Evolutionary conservation across 768 basidiomycete genomes (phyloP).

Genomic region (Boletus insuetus): DNA sequence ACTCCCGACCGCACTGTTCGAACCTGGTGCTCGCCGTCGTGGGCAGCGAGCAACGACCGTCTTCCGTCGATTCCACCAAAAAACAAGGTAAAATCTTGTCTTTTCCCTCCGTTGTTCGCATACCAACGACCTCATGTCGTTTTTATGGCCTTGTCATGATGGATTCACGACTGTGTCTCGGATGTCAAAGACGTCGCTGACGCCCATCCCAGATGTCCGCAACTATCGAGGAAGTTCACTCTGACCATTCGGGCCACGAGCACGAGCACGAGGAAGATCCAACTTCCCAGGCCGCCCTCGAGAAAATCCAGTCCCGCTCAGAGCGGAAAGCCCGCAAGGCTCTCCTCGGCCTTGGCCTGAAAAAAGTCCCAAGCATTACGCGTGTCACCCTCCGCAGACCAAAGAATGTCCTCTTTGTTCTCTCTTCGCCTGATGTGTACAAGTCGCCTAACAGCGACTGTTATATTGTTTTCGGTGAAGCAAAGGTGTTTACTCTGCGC

Average conservation of each 20-base stretch:
- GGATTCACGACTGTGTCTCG: conserved; percentile 28
- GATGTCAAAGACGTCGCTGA: conserved; percentile 34
- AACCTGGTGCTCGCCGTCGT: conserved; percentile 28
- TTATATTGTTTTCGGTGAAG: conserved; percentile 99
- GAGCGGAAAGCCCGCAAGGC: conserved; percentile 97
- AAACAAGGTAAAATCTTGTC: conserved; percentile 18
- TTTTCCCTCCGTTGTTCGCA: not conserved
- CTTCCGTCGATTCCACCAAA: conserved; percentile 8
- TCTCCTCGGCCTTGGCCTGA: conserved; percentile 85
- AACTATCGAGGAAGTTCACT: conserved; percentile 74
- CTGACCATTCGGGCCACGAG: conserved; percentile 76
- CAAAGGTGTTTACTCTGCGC: conserved; percentile 55
- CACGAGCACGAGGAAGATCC: conserved; percentile 79
- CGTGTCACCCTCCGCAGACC: conserved; percentile 93
- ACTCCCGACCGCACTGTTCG: conserved; percentile 15
- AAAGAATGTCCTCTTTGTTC: conserved; percentile 94
- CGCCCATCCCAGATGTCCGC: conserved; percentile 58
- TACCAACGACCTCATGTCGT: not conserved
- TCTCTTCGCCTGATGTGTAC: conserved; percentile 94
- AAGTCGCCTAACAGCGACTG: conserved; percentile 97
- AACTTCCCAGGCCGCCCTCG: conserved; percentile 77
- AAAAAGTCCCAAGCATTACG: conserved; percentile 90
- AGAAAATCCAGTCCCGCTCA: conserved; percentile 91
- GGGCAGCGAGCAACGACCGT: conserved; percentile 34
- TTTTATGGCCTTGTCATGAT: conserved; percentile 9